These are phyloP conservation scores for Hanseniaspora clermontiae DNA, from an alignment of 805 yeast species.

Conservation along the genomic window DNA sequence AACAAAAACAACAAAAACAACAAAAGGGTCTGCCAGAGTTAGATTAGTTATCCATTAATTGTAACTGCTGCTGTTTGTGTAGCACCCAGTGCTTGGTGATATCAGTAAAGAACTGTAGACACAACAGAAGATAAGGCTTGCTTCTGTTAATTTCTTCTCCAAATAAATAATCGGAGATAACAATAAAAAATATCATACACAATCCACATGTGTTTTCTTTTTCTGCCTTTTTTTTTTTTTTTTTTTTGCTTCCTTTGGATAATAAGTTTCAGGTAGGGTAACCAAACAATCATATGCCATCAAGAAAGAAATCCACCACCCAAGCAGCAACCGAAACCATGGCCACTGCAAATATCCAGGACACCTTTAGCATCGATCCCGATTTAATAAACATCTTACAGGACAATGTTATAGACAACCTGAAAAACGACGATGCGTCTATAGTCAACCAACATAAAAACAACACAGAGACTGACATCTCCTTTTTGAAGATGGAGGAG, in stretches of 20 bases:
- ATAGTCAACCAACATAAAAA: not conserved
- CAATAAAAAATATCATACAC: no score
- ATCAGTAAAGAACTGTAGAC: no score
- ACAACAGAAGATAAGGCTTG: no score
- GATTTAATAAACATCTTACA: constrained; percentile 4
- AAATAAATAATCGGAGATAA: no score
- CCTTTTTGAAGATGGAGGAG: not conserved
- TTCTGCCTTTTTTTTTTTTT: no score
- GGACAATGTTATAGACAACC: not conserved
- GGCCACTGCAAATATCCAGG: not conserved
- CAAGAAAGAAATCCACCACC: not conserved
- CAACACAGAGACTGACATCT: not conserved
- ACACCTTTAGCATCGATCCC: constrained; percentile 9
- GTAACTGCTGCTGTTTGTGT: no score
- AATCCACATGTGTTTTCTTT: no score
- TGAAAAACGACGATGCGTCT: not conserved
- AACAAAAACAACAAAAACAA: no score
- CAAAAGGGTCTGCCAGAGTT: no score
- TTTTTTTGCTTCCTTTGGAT: not conserved
- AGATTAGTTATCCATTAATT: no score
- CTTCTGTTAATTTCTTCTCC: no score
- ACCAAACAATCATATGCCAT: not conserved
- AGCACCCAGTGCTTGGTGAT: no score
- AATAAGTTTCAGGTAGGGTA: not conserved
- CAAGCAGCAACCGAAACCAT: not conserved